Evolutionary conservation across 2,329 filamentous ascomycete species (phyloP).

Genomic region (Diaporthe australafricana): DNA sequence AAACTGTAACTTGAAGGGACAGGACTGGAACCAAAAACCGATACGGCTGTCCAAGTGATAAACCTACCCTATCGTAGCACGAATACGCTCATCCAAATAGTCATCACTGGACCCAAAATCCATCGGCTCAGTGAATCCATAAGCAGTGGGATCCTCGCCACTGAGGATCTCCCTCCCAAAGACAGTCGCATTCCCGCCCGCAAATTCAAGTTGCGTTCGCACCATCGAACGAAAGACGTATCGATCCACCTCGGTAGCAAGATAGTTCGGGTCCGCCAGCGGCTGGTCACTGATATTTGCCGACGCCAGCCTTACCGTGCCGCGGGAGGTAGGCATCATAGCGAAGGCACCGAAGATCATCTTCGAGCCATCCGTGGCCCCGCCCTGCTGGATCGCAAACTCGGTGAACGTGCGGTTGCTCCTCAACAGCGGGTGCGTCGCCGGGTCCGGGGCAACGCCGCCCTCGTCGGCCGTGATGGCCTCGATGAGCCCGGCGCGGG

Average conservation of each 20-base stretch:
- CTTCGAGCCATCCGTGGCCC: neutral
- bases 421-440: neutral
- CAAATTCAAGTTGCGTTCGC: slow-evolving; percentile 1
- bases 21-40: neutral
- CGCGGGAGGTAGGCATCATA: neutral
- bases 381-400: neutral
- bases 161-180: slow-evolving; percentile 6
- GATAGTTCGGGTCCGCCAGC: slow-evolving; percentile 4
- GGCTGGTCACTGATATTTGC: neutral
- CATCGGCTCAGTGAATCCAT: neutral
- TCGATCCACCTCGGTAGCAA: slow-evolving; percentile 15
- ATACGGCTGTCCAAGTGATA: neutral
- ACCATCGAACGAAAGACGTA: neutral
- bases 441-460: neutral
- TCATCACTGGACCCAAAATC: neutral
- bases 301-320: neutral
- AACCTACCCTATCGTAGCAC: slow-evolving; percentile 1
- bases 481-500: neutral
- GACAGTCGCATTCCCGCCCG: neutral
- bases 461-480: slow-evolving; percentile 6
- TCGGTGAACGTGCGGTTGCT: slow-evolving; percentile 4
- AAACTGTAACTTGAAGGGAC: neutral
- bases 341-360: neutral
- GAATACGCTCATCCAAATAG: neutral
- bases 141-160: neutral